Conservation (phyloP, 306 rosid genomes). For the Ammopiptanthus mongolicus region DNA sequence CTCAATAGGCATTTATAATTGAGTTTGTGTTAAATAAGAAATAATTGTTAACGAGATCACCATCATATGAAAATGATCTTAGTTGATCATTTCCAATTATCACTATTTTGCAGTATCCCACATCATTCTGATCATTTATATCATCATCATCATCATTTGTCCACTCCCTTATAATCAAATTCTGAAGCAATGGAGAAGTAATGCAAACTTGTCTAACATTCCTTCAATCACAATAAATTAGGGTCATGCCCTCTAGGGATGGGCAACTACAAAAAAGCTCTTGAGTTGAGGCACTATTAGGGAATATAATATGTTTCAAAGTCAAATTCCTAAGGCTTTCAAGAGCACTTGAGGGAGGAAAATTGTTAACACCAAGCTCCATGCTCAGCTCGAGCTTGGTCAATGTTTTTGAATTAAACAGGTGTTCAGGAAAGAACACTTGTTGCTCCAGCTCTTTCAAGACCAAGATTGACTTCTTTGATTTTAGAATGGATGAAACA, state of each 20-base stretch:
- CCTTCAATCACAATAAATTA: not conserved
- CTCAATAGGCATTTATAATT: not conserved
- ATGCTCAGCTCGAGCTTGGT: not conserved
- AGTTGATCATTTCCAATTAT: not conserved
- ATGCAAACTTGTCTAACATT: not conserved
- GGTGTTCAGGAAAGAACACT: not conserved
- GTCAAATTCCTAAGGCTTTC: not conserved
- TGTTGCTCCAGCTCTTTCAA: not conserved
- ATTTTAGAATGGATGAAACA: not conserved
- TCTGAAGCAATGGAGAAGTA: not conserved
- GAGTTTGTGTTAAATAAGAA: not conserved
- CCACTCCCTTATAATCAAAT: slow-evolving; percentile 9
- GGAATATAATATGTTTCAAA: not conserved
- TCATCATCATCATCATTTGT: not conserved
- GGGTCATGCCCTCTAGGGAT: not conserved
- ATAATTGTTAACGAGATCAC: slow-evolving; percentile 10
- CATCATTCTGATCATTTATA: not conserved
- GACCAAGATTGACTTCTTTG: not conserved
- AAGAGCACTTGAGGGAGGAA: not conserved
- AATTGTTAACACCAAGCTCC: not conserved
- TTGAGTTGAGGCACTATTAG: not conserved
- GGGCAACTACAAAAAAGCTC: not conserved
- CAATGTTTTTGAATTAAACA: not conserved
- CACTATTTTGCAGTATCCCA: not conserved
- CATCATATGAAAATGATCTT: slow-evolving; percentile 2